phyloP scores from a whole-genome alignment of 1,284 basidiomycete species.

The Ganoderma sinense region DNA sequence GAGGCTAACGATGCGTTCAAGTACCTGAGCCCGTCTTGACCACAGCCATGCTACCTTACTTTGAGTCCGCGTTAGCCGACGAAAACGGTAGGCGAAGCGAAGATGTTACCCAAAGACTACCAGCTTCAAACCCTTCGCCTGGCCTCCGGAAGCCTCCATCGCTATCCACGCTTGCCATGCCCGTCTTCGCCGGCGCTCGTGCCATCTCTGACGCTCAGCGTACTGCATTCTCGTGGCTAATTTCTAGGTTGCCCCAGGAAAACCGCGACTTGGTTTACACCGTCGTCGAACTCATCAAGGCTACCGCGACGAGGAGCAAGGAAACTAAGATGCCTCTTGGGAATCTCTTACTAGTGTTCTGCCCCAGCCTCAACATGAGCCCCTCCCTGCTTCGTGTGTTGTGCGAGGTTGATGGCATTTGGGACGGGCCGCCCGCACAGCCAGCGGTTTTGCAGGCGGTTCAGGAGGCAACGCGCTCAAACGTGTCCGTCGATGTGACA shows the following conservation, averaged over 20 bases:
- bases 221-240: slow-evolving; percentile 60
- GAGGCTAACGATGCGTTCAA: slow-evolving; percentile 41
- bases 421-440: slow-evolving; percentile 47
- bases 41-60: slow-evolving; percentile 67
- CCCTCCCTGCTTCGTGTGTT: slow-evolving; percentile 77
- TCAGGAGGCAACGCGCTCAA: not conserved
- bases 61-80: slow-evolving; percentile 75
- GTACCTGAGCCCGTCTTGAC: slow-evolving; percentile 88
- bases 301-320: slow-evolving; percentile 65
- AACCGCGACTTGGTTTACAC: slow-evolving; percentile 79
- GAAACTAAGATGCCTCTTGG: slow-evolving; percentile 87
- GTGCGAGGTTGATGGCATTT: slow-evolving; percentile 75
- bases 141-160: slow-evolving; percentile 72
- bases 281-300: slow-evolving; percentile 75
- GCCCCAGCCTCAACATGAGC: slow-evolving; percentile 82
- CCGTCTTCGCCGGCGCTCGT: slow-evolving; percentile 63
- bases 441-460: slow-evolving; percentile 8
- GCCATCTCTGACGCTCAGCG: slow-evolving; percentile 64
- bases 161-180: slow-evolving; percentile 76
- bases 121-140: slow-evolving; percentile 56
- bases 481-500: not conserved
- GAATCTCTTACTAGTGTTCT: slow-evolving; percentile 82
- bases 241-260: slow-evolving; percentile 72
- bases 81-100: slow-evolving; percentile 46
- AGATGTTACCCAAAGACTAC: slow-evolving; percentile 11